A percentile compares a stretch with the other conserved stretches of the same genome.
phyloP scores from a whole-genome alignment of 2,329 filamentous ascomycete species.

The Aureobasidium sp. region DNA sequence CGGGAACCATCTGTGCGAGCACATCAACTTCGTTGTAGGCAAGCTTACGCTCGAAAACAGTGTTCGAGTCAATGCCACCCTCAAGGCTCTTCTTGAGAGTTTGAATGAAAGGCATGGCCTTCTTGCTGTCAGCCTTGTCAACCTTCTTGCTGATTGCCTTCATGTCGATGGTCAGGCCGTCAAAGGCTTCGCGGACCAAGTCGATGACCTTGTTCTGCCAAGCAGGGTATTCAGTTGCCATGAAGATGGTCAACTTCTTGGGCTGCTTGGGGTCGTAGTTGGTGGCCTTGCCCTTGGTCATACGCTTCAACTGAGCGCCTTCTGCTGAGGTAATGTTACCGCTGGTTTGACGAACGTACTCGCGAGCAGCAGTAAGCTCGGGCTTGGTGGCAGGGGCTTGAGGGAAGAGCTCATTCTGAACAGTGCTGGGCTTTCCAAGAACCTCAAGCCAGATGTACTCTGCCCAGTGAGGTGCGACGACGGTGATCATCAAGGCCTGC shows the following conservation, averaged over 20 bases:
- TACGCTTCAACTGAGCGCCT: slow-evolving; percentile 74
- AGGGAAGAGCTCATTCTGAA: slow-evolving; percentile 76
- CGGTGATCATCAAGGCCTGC: slow-evolving; percentile 73
- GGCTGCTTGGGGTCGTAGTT: slow-evolving; percentile 84
- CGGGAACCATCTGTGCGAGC: slow-evolving; percentile 69
- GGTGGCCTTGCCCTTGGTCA: slow-evolving; percentile 83
- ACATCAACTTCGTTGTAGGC: slow-evolving; percentile 77
- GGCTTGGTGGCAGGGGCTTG: slow-evolving; percentile 58
- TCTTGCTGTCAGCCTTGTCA: slow-evolving; percentile 87
- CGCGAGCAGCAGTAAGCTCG: slow-evolving; percentile 66
- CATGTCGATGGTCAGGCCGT: slow-evolving; percentile 61
- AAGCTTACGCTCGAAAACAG: slow-evolving; percentile 76
- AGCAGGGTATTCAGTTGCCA: slow-evolving; percentile 68
- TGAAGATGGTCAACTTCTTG: slow-evolving; percentile 85
- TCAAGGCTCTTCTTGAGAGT: slow-evolving; percentile 75
- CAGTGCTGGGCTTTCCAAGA: slow-evolving; percentile 64
- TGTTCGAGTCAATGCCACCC: slow-evolving; percentile 49
- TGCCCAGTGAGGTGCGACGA: slow-evolving; percentile 86
- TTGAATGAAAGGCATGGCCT: slow-evolving; percentile 96
- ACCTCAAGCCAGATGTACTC: slow-evolving; percentile 94
- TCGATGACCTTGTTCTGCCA: slow-evolving; percentile 93
- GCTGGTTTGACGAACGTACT: slow-evolving; percentile 69
- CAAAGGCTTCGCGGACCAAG: slow-evolving; percentile 65
- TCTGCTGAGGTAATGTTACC: slow-evolving; percentile 83
- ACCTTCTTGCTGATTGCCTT: slow-evolving; percentile 74